phyloP scores from a whole-genome alignment of 2,329 filamentous ascomycete species.

The Daldinia sp. region DNA sequence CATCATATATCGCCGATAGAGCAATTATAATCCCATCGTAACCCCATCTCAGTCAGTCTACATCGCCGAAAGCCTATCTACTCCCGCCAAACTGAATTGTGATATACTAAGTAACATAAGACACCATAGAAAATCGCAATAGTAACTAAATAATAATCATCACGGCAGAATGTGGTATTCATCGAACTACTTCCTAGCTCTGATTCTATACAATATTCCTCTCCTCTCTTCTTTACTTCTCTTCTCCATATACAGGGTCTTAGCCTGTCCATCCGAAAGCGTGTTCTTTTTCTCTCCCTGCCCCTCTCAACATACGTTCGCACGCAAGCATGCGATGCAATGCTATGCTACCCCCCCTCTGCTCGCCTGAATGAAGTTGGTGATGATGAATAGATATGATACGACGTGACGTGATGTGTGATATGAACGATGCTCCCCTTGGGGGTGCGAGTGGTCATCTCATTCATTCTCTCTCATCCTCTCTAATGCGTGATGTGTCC shows the following conservation, averaged over 20 bases:
- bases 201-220: slow-evolving; percentile 39
- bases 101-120: neutral
- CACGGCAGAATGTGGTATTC: slow-evolving; percentile 37
- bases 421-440: neutral
- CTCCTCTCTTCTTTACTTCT: neutral
- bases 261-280: neutral
- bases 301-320: neutral
- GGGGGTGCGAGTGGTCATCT: neutral
- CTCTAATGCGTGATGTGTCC: neutral
- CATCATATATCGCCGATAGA: neutral
- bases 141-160: neutral
- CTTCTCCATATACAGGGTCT: neutral
- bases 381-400: neutral
- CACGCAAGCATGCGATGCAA: slow-evolving; percentile 14
- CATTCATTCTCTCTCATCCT: slow-evolving; percentile 9
- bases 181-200: slow-evolving; percentile 31
- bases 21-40: neutral
- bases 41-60: neutral
- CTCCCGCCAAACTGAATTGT: neutral
- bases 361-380: neutral
- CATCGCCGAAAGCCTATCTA: neutral
- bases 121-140: neutral
- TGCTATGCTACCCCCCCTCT: slow-evolving; percentile 1
- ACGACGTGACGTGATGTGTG: slow-evolving; percentile 2
- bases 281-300: neutral